These are phyloP conservation scores for Diaporthe sp. DNA, from an alignment of 2,329 filamentous ascomycete genomes.

Conservation along the genomic window DNA sequence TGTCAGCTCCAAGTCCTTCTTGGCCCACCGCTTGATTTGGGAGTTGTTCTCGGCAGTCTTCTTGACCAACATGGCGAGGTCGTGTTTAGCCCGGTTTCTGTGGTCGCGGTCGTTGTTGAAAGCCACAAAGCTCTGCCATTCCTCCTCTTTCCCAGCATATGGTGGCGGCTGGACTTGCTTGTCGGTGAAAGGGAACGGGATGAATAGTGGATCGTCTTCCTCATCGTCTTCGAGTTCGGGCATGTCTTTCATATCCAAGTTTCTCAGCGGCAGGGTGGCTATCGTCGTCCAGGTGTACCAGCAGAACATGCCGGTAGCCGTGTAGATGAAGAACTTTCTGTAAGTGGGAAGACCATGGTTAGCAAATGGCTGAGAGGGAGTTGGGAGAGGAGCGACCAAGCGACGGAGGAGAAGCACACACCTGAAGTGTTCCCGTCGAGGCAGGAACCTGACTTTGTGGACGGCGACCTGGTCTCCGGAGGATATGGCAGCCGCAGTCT, in stretches of 20 bases:
- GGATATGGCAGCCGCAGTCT: conserved; percentile 7
- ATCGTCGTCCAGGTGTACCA: conserved; percentile 62
- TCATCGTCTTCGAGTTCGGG: conserved; percentile 53
- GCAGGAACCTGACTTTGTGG: conserved; percentile 28
- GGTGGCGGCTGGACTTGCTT: conserved; percentile 60
- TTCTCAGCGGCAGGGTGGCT: conserved; percentile 55
- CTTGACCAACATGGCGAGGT: conserved; percentile 59
- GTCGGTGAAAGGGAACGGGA: conserved; percentile 73
- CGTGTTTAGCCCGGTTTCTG: conserved; percentile 60
- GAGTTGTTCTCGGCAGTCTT: conserved; percentile 57
- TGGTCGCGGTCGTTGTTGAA: conserved; percentile 66
- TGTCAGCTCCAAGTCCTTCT: conserved; percentile 61
- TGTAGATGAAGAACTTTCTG: conserved; percentile 31
- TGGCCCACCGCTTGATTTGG: conserved; percentile 51
- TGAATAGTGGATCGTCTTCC: conserved; percentile 63
- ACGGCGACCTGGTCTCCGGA: conserved; percentile 32
- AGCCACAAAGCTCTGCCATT: conserved; percentile 72
- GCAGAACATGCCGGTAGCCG: conserved; percentile 51
- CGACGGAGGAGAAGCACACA: neutral
- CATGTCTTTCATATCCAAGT: conserved; percentile 56
- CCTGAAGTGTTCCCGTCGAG: conserved; percentile 6
- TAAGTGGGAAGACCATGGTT: neutral
- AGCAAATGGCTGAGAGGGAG: neutral
- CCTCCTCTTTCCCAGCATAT: conserved; percentile 70
- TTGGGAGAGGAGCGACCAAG: neutral